Conservation (phyloP, 306 rosid species). For the Vigna radiata region DNA sequence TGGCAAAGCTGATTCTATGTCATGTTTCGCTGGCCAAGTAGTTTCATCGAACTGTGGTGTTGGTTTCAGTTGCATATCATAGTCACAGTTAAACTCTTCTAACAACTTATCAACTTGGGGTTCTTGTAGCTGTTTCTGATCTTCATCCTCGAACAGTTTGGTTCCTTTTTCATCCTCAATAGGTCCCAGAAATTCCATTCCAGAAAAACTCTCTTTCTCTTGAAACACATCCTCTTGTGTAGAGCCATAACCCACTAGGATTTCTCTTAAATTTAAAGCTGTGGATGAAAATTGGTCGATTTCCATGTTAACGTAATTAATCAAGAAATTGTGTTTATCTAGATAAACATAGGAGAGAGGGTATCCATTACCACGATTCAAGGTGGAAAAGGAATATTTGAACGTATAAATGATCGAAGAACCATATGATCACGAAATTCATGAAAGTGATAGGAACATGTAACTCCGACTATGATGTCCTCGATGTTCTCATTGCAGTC, state of each 20-base stretch:
- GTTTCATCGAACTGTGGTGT: constrained; percentile 37
- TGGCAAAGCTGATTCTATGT: constrained; percentile 16
- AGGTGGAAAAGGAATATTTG: constrained; percentile 35
- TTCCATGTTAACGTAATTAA: constrained; percentile 41
- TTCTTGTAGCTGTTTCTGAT: constrained; percentile 44
- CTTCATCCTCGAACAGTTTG: constrained; percentile 41
- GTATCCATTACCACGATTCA: background rate
- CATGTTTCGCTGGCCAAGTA: background rate
- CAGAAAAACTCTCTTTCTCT: constrained; percentile 39
- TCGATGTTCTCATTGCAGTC: constrained; percentile 50
- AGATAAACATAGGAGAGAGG: constrained; percentile 31
- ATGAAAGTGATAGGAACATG: constrained; percentile 13
- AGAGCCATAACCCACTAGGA: constrained; percentile 40
- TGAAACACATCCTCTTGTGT: constrained; percentile 33
- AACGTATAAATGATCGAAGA: background rate
- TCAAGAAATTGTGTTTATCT: constrained; percentile 31
- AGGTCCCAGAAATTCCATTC: constrained; percentile 38
- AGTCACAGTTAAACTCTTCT: constrained; percentile 50
- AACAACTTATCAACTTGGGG: constrained; percentile 35
- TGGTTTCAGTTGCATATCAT: constrained; percentile 29
- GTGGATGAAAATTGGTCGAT: constrained; percentile 46
- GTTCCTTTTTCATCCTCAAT: constrained; percentile 8
- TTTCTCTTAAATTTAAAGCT: constrained; percentile 50
- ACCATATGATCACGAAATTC: background rate
- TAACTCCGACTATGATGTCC: constrained; percentile 47